These are phyloP conservation scores for Cutaneotrichosporon arboriforme DNA, from an alignment of 1,284 basidiomycete species.

Conservation along the genomic window DNA sequence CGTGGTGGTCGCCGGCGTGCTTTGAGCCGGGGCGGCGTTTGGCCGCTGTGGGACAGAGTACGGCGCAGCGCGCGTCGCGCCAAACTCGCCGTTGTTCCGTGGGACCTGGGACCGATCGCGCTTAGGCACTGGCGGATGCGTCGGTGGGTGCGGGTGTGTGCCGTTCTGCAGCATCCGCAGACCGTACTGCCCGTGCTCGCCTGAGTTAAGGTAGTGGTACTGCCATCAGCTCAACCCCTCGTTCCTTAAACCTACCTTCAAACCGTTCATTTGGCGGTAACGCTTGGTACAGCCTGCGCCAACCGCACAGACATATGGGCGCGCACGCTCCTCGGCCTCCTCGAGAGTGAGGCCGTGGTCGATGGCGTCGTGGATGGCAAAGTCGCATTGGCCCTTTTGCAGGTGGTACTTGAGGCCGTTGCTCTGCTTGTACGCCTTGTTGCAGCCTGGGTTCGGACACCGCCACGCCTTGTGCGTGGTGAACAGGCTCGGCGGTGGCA, in stretches of 20 bases:
- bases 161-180: conserved; percentile 76
- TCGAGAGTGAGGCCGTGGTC: conserved; percentile 67
- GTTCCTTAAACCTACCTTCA: conserved; percentile 53
- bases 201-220: conserved; percentile 96
- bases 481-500: conserved; percentile 49
- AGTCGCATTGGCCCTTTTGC: conserved; percentile 73
- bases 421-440: conserved; percentile 98
- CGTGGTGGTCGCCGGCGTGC: background rate
- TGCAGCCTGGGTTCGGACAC: conserved; percentile 94
- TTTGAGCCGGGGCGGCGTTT: background rate
- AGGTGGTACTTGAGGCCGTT: conserved; percentile 96
- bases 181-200: conserved; percentile 85
- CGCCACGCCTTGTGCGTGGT: conserved; percentile 76
- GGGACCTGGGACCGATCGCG: conserved; percentile 13
- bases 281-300: conserved; percentile 78
- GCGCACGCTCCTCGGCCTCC: conserved; percentile 70
- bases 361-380: conserved; percentile 66
- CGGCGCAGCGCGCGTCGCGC: conserved; percentile 12
- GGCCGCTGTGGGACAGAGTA: conserved; percentile 23
- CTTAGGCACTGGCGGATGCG: conserved; percentile 24
- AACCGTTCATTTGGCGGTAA: conserved; percentile 98
- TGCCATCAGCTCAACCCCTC: conserved; percentile 26
- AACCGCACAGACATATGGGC: conserved; percentile 83
- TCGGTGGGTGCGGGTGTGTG: conserved; percentile 55
- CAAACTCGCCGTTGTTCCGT: conserved; percentile 8